Base-by-base conservation (phyloP, 192 early-diverging fungal species). In the Gamsiella multidivaricata region DNA sequence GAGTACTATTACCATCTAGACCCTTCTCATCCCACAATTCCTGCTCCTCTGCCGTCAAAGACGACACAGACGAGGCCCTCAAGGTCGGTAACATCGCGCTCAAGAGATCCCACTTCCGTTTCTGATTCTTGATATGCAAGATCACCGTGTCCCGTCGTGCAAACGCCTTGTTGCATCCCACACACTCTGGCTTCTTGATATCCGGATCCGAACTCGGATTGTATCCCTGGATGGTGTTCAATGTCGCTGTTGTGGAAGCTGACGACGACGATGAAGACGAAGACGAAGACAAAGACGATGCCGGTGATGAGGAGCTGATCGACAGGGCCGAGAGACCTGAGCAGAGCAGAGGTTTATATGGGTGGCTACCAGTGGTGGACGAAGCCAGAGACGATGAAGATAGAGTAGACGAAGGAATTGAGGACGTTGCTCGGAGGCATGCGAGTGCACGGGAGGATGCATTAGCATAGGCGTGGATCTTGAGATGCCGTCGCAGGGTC, bases 151-250 rank as follows among this genome's bases (percentile, higher is more conserved):
- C 73, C 4, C 73, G 49, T 42, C 73, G 41, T 7, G 73, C 73
- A 76, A 76, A 76, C 3, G 73, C 65, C 53, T 76, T 76, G 51
- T 66, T 66, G 36, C 73, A 76, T 0, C 73, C 73, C 0, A 68
- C 65, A 36, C 73, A 76, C 25, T 76, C 73, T 1, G 73, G 73
- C 25, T 76, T 76, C 45, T 51, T 54, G 26, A 67, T 54, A 15
- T 61, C 33, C 1, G 73, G 73, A 36, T 76, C 73, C 2, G 28
- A 61, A 2, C 51, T 32, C 2, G 72, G 63, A 14, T 43, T 65
- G 11, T 67, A 75, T 11, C 72, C 72, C 17, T 33, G 46, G 25
- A 47, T 54, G 1, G 37, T 20, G 4, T 20, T 26, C 29, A n/a
- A 33, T 17, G 59, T 11, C 1, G 59, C 46, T 49, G 43, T 11